Base-by-base conservation (phyloP, 2,329 filamentous ascomycete species). In the Plectosphaerella plurivora region DNA sequence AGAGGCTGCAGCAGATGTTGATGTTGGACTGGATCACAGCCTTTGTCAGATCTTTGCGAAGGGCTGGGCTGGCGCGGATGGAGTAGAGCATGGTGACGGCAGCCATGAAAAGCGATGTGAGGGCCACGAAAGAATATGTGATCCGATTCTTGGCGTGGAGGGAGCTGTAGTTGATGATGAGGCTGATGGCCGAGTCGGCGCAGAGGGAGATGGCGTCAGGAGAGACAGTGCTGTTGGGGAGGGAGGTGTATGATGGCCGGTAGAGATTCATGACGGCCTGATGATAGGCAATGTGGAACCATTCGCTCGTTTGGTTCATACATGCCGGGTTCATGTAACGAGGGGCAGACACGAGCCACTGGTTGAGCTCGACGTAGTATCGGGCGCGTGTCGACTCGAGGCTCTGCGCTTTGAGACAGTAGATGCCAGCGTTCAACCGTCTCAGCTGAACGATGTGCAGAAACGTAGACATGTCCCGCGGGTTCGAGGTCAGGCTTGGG, bases 281-380 rank as follows among this genome's bases (percentile, higher is more conserved):
- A 37, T 62, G 61, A 37, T 61, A 62, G 1, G 61, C 61, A 15
- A 62, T 65, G 22, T 64, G 58, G 45, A 63, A 63, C 63, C 62
- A 64, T 22, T 65, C 62, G 6, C 57, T 53, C 9, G 62, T 61
- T 42, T 64, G 62, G 36, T 58, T 57, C 50, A 61, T 63, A 7
- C 56, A 62, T 10, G 51, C 35, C 4, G 54, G 59, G 11, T 51
- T 52, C 8, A 57, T 25, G 50, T 64, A 64, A 14, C 63, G 55
- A 3, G 60, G 62, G 2, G 60, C 59, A 25, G 55, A 54, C 5
- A 59, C 55, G 3, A 64, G 54, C 61, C 61, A 64, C 37, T 60
- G 50, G 20, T 61, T 61, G 1, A 64, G 37, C 22, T 50, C 42
- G 4, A 22, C 28, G 11, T 50, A 45, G 18, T 52, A 42, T 20